A percentile compares a stretch with the other conserved stretches of the same genome.
Conservation (phyloP, 2,329 filamentous ascomycete species). For the Talaromyces sp. region DNA sequence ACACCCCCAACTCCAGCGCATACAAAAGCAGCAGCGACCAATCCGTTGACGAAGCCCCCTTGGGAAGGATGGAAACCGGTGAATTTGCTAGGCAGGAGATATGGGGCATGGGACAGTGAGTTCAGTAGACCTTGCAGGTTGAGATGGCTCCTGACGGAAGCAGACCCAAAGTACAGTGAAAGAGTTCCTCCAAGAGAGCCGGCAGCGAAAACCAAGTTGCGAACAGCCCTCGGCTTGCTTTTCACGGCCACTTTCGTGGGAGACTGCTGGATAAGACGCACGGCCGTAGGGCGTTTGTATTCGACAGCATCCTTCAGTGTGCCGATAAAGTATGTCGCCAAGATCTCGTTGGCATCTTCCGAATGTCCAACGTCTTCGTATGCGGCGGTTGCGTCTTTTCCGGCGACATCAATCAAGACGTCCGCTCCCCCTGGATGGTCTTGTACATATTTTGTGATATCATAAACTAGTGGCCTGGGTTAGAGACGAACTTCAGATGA, state of each 20-base stretch:
- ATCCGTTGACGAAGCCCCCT: constrained; percentile 25
- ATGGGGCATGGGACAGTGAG: no score
- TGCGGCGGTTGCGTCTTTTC: constrained; percentile 36
- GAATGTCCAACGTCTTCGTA: constrained; percentile 44
- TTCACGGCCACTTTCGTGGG: constrained; percentile 11
- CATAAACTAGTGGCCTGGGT: constrained; percentile 45
- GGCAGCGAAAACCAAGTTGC: not conserved
- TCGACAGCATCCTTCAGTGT: constrained; percentile 12
- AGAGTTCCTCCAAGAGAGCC: not conserved
- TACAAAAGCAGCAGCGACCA: not conserved
- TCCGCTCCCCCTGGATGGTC: constrained; percentile 52
- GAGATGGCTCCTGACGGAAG: constrained; percentile 23
- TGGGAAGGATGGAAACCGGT: constrained; percentile 30
- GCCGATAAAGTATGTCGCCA: constrained; percentile 33
- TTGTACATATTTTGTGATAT: constrained; percentile 52
- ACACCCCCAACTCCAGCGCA: not conserved
- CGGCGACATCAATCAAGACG: constrained; percentile 35
- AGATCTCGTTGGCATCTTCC: constrained; percentile 40
- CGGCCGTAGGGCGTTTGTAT: constrained; percentile 13
- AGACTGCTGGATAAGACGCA: constrained; percentile 17
- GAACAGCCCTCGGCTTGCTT: not conserved
- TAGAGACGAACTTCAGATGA: no score
- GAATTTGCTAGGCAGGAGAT: no score
- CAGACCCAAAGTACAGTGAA: not conserved
- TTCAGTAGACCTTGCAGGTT: constrained; percentile 20